Base-by-base conservation (phyloP, 2,329 filamentous ascomycete genomes). In the Emergomyces orientalis region DNA sequence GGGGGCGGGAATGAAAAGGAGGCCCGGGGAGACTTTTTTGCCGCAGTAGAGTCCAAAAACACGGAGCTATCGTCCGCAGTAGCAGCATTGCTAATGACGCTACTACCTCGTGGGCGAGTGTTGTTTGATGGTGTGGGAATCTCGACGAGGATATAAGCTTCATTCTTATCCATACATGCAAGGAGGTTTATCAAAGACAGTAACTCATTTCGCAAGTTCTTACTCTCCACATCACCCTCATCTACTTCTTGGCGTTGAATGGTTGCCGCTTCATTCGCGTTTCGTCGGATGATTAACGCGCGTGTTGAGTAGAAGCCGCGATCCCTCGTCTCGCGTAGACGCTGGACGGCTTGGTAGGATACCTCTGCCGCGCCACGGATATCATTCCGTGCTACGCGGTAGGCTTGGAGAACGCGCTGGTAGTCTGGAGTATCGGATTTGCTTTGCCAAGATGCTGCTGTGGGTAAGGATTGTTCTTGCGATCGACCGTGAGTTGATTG, bases 171-270 rank as follows among this genome's bases (percentile, higher is more conserved):
- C 49, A 97, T 91, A 66, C 91, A 96, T 67, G 89, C 90, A 65
- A 99, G 80, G 0, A 91, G 88, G 73, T 99, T 99, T 78, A 99
- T 96, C 54, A 99, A 83, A 65, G 91, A 82, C n/a, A 97, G 79
- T 70, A 96, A 94, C 70, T 90, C 88, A 68, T 89, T 85, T 56
- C 77, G 71, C 56, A 86, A 71, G 45, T 80, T 80, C 63, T 83
- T 81, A 65, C 83, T 83, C 56, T 81, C 78, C 1, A 79, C 77
- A 63, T 78, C 77, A 41, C 74, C 73, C 65, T 77, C 72, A 57
- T 73, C 74, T 14, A 73, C 70, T 43, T 73, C 67, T 5, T 71
- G 69, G 32, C 9, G 32, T 25, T 67, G 65, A 13, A 45, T 2
- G 25, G 65, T 52, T 49, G 70, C 64, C n/a, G 72, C 71, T 41